Evolutionary conservation across 1,284 basidiomycete genomes (phyloP).

Genomic region (Cryptococcus amylolentus): DNA sequence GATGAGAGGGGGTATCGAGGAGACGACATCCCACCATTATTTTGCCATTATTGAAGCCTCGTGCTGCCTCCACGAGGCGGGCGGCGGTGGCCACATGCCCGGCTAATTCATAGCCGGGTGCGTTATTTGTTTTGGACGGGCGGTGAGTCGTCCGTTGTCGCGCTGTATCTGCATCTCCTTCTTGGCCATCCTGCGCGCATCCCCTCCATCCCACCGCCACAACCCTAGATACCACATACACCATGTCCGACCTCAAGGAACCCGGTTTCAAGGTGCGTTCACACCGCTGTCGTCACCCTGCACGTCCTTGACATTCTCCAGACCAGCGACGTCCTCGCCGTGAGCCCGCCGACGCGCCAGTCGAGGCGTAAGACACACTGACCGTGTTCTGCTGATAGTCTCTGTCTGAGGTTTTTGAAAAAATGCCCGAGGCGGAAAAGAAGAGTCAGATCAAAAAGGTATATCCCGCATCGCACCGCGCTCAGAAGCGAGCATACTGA

Average conservation of each 20-base stretch:
- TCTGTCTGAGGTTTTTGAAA: conserved; percentile 63
- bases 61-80: too few relatives aligned
- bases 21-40: too few relatives aligned
- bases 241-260: conserved; percentile 49
- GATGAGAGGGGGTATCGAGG: too few relatives aligned
- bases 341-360: conserved; percentile 9
- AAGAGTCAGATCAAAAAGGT: conserved; percentile 83
- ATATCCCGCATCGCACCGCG: neutral
- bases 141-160: too few relatives aligned
- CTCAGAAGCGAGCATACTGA: neutral
- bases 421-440: conserved; percentile 69
- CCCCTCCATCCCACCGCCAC: neutral
- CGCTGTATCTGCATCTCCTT: too few relatives aligned
- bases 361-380: neutral
- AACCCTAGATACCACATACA: neutral
- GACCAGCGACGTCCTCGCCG: conserved; percentile 67
- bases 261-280: conserved; percentile 46
- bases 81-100: too few relatives aligned
- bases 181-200: too few relatives aligned
- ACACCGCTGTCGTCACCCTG: neutral
- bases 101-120: too few relatives aligned
- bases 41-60: too few relatives aligned
- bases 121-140: too few relatives aligned
- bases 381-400: conserved; percentile 19
- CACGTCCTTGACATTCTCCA: conserved; percentile 36